Conservation (phyloP, 257 asterid genomes). For the Euphrasia confusa region DNA sequence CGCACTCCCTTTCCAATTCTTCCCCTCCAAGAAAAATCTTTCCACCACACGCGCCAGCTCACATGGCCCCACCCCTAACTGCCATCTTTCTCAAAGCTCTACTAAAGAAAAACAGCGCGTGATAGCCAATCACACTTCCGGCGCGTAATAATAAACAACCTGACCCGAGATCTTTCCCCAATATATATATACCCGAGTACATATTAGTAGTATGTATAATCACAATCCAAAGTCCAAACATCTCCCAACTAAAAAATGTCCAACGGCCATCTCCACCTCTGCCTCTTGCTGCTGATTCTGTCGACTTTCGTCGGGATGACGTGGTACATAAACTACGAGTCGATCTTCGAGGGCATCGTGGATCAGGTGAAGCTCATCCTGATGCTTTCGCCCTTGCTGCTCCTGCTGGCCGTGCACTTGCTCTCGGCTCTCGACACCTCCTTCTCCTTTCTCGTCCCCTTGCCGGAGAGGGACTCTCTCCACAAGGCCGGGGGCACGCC, state of each 20-base stretch:
- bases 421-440: conserved; percentile 43
- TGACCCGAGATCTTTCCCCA: too few species aligned
- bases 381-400: conserved; percentile 67
- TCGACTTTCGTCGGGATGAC: conserved; percentile 57
- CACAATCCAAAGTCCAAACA: too few species aligned
- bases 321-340: conserved; percentile 76
- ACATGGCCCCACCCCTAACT: conserved; percentile 20
- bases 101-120: neutral
- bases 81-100: neutral
- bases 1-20: conserved; percentile 4
- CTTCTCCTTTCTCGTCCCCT: conserved; percentile 41
- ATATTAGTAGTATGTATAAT: too few species aligned
- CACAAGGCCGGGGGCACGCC: conserved; percentile 80
- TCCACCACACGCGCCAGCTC: conserved; percentile 27
- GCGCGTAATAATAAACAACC: too few species aligned
- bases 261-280: conserved; percentile 57
- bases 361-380: conserved; percentile 60
- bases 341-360: conserved; percentile 57
- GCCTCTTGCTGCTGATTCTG: conserved; percentile 60
- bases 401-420: conserved; percentile 55
- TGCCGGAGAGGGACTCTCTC: conserved; percentile 55
- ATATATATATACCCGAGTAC: too few species aligned
- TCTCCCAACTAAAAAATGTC: conserved; percentile 8
- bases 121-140: too few species aligned
- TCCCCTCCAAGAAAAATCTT: conserved; percentile 25